These are phyloP conservation scores for Dactylonectria macrodidyma DNA, from an alignment of 2,329 filamentous ascomycete genomes.

Conservation along the genomic window DNA sequence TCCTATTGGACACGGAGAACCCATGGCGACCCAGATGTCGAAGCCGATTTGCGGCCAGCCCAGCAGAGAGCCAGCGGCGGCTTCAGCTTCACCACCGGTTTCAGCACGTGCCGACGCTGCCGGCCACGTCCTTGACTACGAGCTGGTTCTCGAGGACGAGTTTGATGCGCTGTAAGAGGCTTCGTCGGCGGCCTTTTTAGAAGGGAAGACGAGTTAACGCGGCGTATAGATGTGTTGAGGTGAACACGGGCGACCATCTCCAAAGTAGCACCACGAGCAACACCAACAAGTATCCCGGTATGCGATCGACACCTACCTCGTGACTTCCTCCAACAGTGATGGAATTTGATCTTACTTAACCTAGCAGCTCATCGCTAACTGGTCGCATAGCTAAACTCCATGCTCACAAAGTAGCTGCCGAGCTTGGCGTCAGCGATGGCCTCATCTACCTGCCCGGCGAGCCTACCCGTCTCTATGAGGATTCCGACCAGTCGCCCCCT, in stretches of 20 bases:
- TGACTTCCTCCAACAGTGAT: background rate
- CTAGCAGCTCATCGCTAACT: background rate
- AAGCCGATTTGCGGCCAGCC: slow-evolving; percentile 27
- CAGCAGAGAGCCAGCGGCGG: slow-evolving; percentile 18
- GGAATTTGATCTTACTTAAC: background rate
- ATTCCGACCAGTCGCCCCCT: slow-evolving; percentile 70
- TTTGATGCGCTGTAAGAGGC: slow-evolving; percentile 68
- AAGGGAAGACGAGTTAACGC: slow-evolving; percentile 15
- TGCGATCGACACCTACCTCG: slow-evolving; percentile 6
- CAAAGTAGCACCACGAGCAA: slow-evolving; percentile 28
- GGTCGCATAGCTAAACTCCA: slow-evolving; percentile 65
- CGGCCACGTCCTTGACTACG: slow-evolving; percentile 37
- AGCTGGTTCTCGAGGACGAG: slow-evolving; percentile 65
- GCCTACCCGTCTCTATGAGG: slow-evolving; percentile 65
- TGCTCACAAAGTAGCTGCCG: slow-evolving; percentile 68
- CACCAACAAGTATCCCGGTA: slow-evolving; percentile 57
- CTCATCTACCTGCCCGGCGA: slow-evolving; percentile 71
- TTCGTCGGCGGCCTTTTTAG: background rate
- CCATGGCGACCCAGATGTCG: slow-evolving; percentile 24
- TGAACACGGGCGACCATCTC: slow-evolving; percentile 48
- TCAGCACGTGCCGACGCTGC: slow-evolving; percentile 1
- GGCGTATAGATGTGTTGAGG: slow-evolving; percentile 54
- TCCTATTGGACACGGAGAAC: background rate
- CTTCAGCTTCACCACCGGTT: slow-evolving; percentile 8
- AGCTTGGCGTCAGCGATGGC: slow-evolving; percentile 64